phyloP scores from a whole-genome alignment of 2,329 filamentous ascomycete species.

The Epichloe typhina region DNA sequence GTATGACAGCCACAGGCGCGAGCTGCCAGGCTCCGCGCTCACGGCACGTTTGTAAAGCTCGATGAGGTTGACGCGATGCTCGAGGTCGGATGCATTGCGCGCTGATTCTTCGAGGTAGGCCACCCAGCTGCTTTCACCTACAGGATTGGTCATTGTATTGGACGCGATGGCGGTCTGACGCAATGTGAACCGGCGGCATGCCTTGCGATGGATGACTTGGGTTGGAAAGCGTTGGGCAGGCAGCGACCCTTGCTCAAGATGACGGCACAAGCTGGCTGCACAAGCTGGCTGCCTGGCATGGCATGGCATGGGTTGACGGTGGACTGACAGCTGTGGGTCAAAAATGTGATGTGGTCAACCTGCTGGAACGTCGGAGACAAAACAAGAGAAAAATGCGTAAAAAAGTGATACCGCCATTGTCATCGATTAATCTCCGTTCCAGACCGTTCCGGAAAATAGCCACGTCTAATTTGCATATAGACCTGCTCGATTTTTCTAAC shows the following conservation, averaged over 20 bases:
- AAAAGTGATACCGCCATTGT: too few species aligned
- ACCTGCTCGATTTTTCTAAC: too few species aligned
- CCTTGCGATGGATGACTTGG: background rate
- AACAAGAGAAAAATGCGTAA: too few species aligned
- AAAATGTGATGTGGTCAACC: too few species aligned
- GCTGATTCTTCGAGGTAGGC: conserved; percentile 64
- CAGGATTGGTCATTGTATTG: conserved; percentile 37
- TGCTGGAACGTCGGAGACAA: too few species aligned
- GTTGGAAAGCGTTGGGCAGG: background rate
- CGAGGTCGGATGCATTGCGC: conserved; percentile 44
- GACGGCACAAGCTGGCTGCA: background rate
- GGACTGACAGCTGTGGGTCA: background rate
- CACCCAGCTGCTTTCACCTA: conserved; percentile 67
- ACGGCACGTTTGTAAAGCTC: conserved; percentile 61
- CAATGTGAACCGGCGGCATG: background rate
- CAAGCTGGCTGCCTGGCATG: background rate
- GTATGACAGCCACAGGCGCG: conserved; percentile 64
- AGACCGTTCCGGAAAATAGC: too few species aligned
- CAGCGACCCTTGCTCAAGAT: background rate
- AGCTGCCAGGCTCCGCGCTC: conserved; percentile 57
- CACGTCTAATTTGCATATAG: too few species aligned
- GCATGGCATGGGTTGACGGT: background rate
- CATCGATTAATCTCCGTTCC: too few species aligned
- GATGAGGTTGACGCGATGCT: conserved; percentile 55
- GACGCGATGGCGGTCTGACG: conserved; percentile 3